phyloP scores from a whole-genome alignment of 1,139 yeast species.

The Ogataea hybrid region DNA sequence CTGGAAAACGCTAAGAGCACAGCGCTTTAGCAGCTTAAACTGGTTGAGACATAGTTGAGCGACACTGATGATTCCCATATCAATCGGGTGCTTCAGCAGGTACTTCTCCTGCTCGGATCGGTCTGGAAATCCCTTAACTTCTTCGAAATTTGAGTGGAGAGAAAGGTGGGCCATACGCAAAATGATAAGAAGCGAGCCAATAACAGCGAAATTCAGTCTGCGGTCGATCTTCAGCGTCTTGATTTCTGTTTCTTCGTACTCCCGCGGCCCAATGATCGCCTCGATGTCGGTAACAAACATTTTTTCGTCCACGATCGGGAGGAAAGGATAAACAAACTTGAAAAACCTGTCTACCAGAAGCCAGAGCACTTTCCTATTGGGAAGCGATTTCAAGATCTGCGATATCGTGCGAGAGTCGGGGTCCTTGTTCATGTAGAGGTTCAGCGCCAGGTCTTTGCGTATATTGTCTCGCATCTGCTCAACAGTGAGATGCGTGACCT shows the following conservation, averaged over 20 bases:
- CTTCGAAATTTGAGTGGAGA: slow-evolving; percentile 34
- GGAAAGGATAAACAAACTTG: slow-evolving; percentile 41
- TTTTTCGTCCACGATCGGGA: slow-evolving; percentile 49
- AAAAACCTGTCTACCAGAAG: slow-evolving; percentile 45
- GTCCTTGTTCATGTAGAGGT: slow-evolving; percentile 11
- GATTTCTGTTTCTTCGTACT: slow-evolving; percentile 24
- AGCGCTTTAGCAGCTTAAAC: slow-evolving; percentile 46
- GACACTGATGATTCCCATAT: slow-evolving; percentile 42
- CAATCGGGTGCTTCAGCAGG: slow-evolving; percentile 47
- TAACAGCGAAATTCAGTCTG: slow-evolving; percentile 45
- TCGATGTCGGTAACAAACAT: slow-evolving; percentile 32
- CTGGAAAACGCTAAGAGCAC: slow-evolving; percentile 50
- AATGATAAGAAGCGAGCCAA: slow-evolving; percentile 43
- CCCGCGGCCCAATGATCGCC: slow-evolving; percentile 29
- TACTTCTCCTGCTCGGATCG: slow-evolving; percentile 38
- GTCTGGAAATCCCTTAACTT: slow-evolving; percentile 17
- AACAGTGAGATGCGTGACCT: neutral
- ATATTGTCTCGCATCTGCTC: neutral
- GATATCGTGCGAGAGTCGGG: slow-evolving; percentile 32
- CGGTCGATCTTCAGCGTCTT: slow-evolving; percentile 33
- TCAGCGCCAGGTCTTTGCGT: slow-evolving; percentile 4
- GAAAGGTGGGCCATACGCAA: slow-evolving; percentile 43
- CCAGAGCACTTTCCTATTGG: slow-evolving; percentile 45
- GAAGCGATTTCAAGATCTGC: slow-evolving; percentile 42
- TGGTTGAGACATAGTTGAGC: slow-evolving; percentile 55